phyloP scores from a whole-genome alignment of 495 filamentous ascomycete species.

The Neurospora sp. region DNA sequence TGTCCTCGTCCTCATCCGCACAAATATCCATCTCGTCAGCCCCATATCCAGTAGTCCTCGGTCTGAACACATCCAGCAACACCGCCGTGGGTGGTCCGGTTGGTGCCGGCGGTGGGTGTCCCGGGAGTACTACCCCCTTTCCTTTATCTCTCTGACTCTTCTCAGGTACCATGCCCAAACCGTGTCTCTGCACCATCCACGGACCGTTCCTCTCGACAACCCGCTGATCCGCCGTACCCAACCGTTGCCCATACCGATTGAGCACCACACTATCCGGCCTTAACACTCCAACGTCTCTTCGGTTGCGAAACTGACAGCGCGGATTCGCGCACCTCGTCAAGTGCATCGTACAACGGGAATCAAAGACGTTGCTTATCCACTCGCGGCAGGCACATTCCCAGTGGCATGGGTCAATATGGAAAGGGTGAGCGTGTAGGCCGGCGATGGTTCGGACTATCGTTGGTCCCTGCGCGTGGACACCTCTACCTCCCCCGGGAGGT shows the following conservation, averaged over 20 bases:
- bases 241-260: conserved; percentile 20
- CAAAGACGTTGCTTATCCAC: conserved; percentile 16
- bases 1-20: conserved; percentile 6
- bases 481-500: not conserved
- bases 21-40: conserved; percentile 2
- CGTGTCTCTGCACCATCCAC: conserved; percentile 19
- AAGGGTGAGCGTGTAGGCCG: conserved; percentile 12
- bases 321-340: conserved; percentile 8
- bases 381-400: conserved; percentile 24
- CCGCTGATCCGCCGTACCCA: conserved; percentile 22
- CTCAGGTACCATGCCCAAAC: conserved; percentile 13
- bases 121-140: not conserved
- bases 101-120: not conserved
- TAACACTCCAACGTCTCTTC: conserved; percentile 2
- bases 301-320: conserved; percentile 1
- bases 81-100: not conserved
- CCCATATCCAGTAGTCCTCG: not conserved
- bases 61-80: not conserved
- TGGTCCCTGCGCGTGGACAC: not conserved
- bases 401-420: conserved; percentile 15
- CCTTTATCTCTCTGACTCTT: conserved; percentile 6
- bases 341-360: conserved; percentile 3
- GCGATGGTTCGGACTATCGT: conserved; percentile 12
- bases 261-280: conserved; percentile 11
- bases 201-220: conserved; percentile 11